Evolutionary conservation across 352 stramenopile species (phyloP).

Genomic region (Blastocystis sp.): DNA sequence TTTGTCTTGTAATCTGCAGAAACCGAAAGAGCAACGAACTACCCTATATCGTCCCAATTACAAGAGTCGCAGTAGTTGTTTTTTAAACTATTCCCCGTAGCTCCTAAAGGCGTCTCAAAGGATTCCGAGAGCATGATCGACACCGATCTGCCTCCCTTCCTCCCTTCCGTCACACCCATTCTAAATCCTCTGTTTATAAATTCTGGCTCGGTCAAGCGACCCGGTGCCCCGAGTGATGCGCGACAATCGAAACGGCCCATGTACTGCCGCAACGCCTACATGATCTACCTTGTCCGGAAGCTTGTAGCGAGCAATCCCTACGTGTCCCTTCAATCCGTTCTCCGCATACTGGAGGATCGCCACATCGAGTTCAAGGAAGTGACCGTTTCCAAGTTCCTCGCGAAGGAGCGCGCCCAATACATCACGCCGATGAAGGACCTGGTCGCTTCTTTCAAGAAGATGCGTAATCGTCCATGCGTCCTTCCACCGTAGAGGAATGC

Average conservation of each 20-base stretch:
- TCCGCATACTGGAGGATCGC: background rate
- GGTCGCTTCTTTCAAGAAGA: background rate
- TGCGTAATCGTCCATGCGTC: background rate
- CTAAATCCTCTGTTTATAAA: background rate
- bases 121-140: too few species aligned
- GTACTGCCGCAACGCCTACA: slow-evolving; percentile 52
- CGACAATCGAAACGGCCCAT: slow-evolving; percentile 36
- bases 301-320: slow-evolving; percentile 29
- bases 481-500: background rate
- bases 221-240: background rate
- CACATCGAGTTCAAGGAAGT: slow-evolving; percentile 28
- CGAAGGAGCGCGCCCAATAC: background rate
- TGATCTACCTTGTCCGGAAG: slow-evolving; percentile 20
- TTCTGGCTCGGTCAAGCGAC: background rate
- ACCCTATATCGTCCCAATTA: slow-evolving; percentile 38
- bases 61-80: background rate
- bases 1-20: background rate
- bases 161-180: background rate
- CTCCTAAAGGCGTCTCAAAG: too few species aligned
- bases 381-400: background rate
- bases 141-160: background rate
- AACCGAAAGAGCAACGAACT: background rate
- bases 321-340: background rate
- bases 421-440: slow-evolving; percentile 42
- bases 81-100: background rate